Conservation (phyloP, 805 yeast species). For the Wickerhamomyces subpelliculosus region DNA sequence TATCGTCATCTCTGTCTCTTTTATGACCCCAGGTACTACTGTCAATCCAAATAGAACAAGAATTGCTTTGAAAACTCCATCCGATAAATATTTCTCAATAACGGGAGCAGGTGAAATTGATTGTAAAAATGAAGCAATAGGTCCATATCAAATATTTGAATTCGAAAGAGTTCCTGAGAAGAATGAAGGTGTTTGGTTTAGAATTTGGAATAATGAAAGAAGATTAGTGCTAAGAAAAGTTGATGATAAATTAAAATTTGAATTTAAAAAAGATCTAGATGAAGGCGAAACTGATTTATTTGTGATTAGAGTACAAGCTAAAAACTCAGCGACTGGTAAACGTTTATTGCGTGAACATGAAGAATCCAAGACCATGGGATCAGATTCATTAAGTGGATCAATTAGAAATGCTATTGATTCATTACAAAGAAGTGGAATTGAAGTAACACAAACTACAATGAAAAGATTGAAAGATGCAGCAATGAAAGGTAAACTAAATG, state of each 20-base stretch:
- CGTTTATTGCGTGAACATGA: conserved; percentile 8
- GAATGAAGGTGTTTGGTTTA: conserved; percentile 16
- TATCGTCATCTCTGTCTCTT: conserved; percentile 13
- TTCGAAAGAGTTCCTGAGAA: conserved; percentile 9
- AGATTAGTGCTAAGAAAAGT: conserved; percentile 5
- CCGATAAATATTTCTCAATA: conserved; percentile 21
- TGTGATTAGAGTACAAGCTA: conserved; percentile 13
- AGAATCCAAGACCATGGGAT: conserved; percentile 2
- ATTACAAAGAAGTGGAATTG: conserved; percentile 12
- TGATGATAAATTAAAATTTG: conserved; percentile 1
- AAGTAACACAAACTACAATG: conserved; percentile 12
- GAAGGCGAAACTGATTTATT: conserved; percentile 4
- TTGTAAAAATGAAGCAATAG: conserved; percentile 27
- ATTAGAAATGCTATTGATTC: conserved; percentile 18
- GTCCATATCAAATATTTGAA: conserved; percentile 22
- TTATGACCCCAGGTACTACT: conserved; percentile 1
- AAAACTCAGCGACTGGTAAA: conserved; percentile 10
- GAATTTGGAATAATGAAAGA: conserved; percentile 9
- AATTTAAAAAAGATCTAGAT: conserved; percentile 3
- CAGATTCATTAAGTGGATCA: conserved; percentile 15
- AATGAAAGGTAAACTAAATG: conserved; percentile 27
- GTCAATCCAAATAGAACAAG: conserved; percentile 6
- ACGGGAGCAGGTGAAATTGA: conserved; percentile 11
- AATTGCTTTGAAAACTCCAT: conserved; percentile 22
- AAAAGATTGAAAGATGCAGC: conserved; percentile 13